Conservation (phyloP, 1,284 basidiomycete genomes). For the Pseudozyma sp. region DNA sequence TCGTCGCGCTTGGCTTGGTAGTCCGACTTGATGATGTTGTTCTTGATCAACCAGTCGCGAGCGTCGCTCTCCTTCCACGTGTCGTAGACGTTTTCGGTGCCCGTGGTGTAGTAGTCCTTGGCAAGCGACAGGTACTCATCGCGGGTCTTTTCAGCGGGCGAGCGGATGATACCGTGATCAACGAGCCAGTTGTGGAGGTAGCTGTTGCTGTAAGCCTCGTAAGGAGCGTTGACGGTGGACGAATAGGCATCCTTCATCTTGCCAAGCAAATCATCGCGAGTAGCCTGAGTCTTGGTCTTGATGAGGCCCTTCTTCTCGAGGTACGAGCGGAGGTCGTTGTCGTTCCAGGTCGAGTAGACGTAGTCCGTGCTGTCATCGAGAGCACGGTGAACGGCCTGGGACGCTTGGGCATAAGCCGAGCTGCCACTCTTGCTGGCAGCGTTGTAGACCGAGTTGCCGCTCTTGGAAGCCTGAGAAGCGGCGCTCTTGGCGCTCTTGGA, state of each 20-base stretch:
- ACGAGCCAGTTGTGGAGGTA: constrained; percentile 68
- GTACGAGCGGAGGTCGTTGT: constrained; percentile 57
- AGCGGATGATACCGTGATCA: constrained; percentile 60
- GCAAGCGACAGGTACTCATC: constrained; percentile 60
- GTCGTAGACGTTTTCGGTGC: constrained; percentile 60
- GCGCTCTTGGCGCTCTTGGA: constrained; percentile 49
- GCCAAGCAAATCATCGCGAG: constrained; percentile 59
- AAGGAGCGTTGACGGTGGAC: constrained; percentile 59
- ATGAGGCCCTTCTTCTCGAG: constrained; percentile 58
- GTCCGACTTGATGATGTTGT: constrained; percentile 60
- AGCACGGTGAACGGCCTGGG: constrained; percentile 26
- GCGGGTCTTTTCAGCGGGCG: constrained; percentile 58
- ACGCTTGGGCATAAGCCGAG: constrained; percentile 55
- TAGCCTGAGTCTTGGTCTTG: constrained; percentile 58
- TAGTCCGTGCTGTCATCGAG: constrained; percentile 66
- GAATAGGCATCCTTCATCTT: constrained; percentile 57
- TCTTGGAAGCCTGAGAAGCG: constrained; percentile 46
- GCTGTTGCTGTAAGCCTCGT: constrained; percentile 62
- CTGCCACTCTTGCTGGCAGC: constrained; percentile 54
- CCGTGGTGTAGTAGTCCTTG: constrained; percentile 63
- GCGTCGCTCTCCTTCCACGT: constrained; percentile 63
- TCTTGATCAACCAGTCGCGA: constrained; percentile 60
- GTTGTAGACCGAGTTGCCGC: constrained; percentile 35
- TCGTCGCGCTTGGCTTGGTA: constrained; percentile 59
- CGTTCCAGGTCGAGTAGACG: constrained; percentile 65